phyloP scores from a whole-genome alignment of 352 stramenopile species.

The Phytophthora boehmeriae region DNA sequence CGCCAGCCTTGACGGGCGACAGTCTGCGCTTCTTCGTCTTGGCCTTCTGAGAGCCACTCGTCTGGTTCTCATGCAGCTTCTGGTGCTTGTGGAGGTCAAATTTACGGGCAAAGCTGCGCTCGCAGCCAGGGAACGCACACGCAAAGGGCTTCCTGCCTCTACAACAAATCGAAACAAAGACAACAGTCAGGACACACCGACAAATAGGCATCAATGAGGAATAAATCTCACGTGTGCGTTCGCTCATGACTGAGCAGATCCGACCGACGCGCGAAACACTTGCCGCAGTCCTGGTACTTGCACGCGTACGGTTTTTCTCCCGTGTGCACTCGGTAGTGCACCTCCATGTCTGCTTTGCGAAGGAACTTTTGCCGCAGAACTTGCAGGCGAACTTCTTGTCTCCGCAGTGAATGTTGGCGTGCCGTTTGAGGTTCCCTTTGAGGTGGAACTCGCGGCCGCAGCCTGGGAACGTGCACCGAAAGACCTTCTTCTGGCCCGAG shows the following conservation, averaged over 20 bases:
- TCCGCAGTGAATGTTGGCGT: conserved; percentile 64
- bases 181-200: conserved; percentile 9
- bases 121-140: conserved; percentile 57
- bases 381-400: conserved; percentile 67
- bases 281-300: conserved; percentile 55
- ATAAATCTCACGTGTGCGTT: conserved; percentile 54
- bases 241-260: conserved; percentile 80
- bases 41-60: conserved; percentile 10
- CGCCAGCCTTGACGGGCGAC: conserved; percentile 15
- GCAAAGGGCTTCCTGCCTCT: conserved; percentile 70
- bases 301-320: conserved; percentile 80
- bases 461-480: conserved; percentile 55
- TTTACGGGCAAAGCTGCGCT: conserved; percentile 54
- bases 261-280: conserved; percentile 71
- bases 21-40: conserved; percentile 47
- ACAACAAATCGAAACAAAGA: conserved; percentile 11
- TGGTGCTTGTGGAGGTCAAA: conserved; percentile 83
- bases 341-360: conserved; percentile 78
- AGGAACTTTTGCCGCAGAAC: conserved; percentile 68
- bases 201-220: background rate
- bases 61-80: conserved; percentile 49
- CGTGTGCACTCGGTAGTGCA: conserved; percentile 77
- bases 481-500: conserved; percentile 24
- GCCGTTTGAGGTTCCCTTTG: conserved; percentile 70
- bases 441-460: conserved; percentile 64